These are phyloP conservation scores for Pharus latifolius DNA, from an alignment of 176 grass and related monocot genomes.

Conservation along the genomic window DNA sequence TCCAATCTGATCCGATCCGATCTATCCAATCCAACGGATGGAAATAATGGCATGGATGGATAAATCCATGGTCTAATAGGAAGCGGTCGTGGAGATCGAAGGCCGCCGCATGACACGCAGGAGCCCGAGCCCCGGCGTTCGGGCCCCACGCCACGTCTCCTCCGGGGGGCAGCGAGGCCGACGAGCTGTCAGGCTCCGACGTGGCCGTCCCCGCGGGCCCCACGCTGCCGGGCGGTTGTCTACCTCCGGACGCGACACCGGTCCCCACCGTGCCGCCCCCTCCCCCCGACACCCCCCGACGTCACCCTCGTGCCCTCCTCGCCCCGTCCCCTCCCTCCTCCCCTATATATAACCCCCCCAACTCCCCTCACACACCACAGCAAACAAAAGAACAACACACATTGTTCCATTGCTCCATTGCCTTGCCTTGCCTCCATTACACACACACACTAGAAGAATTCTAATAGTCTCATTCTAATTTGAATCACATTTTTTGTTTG, in stretches of 20 bases:
- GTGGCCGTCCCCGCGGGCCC: background rate
- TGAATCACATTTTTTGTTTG: too few species aligned
- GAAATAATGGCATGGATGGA: too few species aligned
- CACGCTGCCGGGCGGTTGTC: constrained; percentile 38
- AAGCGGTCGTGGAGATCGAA: too few species aligned
- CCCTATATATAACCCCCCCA: constrained; percentile 33
- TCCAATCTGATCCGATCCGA: too few species aligned
- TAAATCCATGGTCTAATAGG: too few species aligned
- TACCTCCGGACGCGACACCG: constrained; percentile 47
- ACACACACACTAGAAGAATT: too few species aligned
- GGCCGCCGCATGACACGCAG: constrained; percentile 27
- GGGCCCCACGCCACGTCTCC: too few species aligned
- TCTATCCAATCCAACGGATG: too few species aligned
- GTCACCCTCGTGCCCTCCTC: constrained; percentile 37
- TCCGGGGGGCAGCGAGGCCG: background rate
- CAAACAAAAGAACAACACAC: background rate
- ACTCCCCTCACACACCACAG: background rate
- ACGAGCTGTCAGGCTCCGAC: constrained; percentile 20
- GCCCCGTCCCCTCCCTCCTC: background rate
- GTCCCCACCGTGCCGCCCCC: constrained; percentile 39
- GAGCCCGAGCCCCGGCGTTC: background rate
- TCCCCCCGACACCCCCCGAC: constrained; percentile 39
- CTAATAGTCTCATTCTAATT: too few species aligned
- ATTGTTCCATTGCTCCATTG: background rate
- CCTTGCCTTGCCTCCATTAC: too few species aligned